Base-by-base conservation (phyloP, 2,329 filamentous ascomycete species). In the Ceratocystiopsis sp. region DNA sequence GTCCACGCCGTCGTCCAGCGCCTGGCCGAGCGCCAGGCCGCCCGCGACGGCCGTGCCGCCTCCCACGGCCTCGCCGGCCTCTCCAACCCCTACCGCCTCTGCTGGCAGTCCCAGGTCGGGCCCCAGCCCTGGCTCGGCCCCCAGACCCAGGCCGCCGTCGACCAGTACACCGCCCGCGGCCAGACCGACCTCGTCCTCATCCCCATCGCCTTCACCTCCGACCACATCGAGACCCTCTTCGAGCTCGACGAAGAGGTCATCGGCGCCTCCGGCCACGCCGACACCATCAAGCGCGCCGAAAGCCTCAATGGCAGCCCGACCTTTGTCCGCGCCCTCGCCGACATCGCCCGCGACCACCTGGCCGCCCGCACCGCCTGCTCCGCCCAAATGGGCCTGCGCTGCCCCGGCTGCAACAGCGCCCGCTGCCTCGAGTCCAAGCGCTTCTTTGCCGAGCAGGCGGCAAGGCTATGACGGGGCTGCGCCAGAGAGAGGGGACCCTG, bases 81-180 rank as follows among this genome's bases (percentile, higher is more conserved):
- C 61, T 80, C 76, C 48, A 91, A 98, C 63, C 84, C 83, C 7
- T 96, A 95, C 63, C 79, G 91, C 43, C 69, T 98, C 16, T 91
- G 87, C 55, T 98, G 91, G 91, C 91, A 98, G 61, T 95, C 87
- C 6, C 91, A 98, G 62, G 91, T 98, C 49, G 91, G 93, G 9
- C 91, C 93, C 0, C 84, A 80, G 25, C 83, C 91, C 17, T 98
- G 91, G 91, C 70, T 98, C 10, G 91, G 91, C 18, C 87, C 91
- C 12, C 91, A 98, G 61, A 98, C 91, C 0, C 78, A 80, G 47
- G 77, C 80, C 51, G 89, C 87, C 0, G 91, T 98, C 12, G 78
- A 87, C 56, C 73, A 85, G 47, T 93, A 95, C 57, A 78, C 96
- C 51, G 76, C 82, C 56, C 86, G 91, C 61, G 91, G 89, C 1